A percentile compares a stretch with the other conserved stretches of the same genome.
Evolutionary conservation across 2,329 filamentous ascomycete species (phyloP).

Genomic region (Purpureocillium lavendulum): DNA sequence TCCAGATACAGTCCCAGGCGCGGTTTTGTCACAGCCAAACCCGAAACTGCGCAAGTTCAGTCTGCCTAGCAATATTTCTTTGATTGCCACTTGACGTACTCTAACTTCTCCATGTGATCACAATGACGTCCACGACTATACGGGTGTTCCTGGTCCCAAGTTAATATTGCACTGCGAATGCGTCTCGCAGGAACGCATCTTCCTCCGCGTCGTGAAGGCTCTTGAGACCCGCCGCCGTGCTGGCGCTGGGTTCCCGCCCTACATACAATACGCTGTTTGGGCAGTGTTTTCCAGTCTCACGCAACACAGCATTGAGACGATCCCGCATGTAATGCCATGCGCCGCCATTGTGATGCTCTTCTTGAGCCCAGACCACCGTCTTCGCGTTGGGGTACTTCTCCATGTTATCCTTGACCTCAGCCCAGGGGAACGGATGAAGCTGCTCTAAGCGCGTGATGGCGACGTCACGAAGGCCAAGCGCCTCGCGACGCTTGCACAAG

Average conservation of each 20-base stretch:
- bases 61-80: too few species aligned
- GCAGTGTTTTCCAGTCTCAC: constrained; percentile 85
- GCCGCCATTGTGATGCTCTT: constrained; percentile 95
- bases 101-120: too few species aligned
- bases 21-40: too few species aligned
- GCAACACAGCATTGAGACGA: constrained; percentile 89
- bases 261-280: constrained; percentile 96
- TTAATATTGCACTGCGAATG: constrained; percentile 50
- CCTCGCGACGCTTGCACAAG: constrained; percentile 80
- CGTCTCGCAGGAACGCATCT: constrained; percentile 64
- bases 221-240: constrained; percentile 91
- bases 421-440: constrained; percentile 98
- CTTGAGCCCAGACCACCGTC: constrained; percentile 94
- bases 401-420: constrained; percentile 90
- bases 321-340: constrained; percentile 95
- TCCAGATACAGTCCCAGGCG: too few species aligned
- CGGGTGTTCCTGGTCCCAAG: too few species aligned
- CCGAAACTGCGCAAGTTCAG: too few species aligned
- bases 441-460: constrained; percentile 96
- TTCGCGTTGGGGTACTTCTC: constrained; percentile 95
- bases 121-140: too few species aligned
- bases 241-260: constrained; percentile 84
- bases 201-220: constrained; percentile 84
- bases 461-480: constrained; percentile 78
- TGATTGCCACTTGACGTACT: too few species aligned